phyloP scores from a whole-genome alignment of 2,329 filamentous ascomycete genomes.

The Botryotinia calthae region DNA sequence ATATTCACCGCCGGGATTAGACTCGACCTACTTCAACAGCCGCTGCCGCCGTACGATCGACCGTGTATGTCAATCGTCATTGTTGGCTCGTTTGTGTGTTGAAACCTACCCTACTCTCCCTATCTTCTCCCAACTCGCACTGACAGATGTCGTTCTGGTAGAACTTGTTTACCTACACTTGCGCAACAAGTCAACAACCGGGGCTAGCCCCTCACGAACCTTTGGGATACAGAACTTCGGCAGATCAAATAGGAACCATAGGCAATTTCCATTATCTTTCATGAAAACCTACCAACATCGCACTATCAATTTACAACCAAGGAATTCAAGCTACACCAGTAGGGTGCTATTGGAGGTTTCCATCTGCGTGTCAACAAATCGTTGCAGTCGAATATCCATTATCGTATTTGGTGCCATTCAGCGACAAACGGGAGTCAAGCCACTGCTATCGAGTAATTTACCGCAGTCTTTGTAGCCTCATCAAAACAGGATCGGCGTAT shows the following conservation, averaged over 20 bases:
- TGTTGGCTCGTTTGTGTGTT: constrained; percentile 11
- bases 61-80: constrained; percentile 3
- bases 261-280: constrained; percentile 2
- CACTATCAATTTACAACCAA: neutral
- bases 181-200: constrained; percentile 14
- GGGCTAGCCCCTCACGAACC: constrained; percentile 15
- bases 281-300: constrained; percentile 12
- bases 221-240: constrained; percentile 9
- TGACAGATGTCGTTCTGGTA: constrained; percentile 11
- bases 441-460: constrained; percentile 1
- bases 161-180: constrained; percentile 11
- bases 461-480: constrained; percentile 8
- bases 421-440: constrained; percentile 5
- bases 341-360: neutral
- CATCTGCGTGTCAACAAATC: constrained; percentile 2
- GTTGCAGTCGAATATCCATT: constrained; percentile 10
- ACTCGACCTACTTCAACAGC: constrained; percentile 18
- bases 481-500: constrained; percentile 3
- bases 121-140: constrained; percentile 5
- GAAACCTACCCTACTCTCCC: neutral
- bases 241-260: constrained; percentile 6
- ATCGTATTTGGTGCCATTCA: neutral
- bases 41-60: constrained; percentile 17
- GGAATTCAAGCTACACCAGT: neutral
- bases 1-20: constrained; percentile 22